Evolutionary conservation across 257 asterid species (phyloP), one percentile per base, ranked within the genome.

Genomic region (Jaltomata sinuosa): DNA sequence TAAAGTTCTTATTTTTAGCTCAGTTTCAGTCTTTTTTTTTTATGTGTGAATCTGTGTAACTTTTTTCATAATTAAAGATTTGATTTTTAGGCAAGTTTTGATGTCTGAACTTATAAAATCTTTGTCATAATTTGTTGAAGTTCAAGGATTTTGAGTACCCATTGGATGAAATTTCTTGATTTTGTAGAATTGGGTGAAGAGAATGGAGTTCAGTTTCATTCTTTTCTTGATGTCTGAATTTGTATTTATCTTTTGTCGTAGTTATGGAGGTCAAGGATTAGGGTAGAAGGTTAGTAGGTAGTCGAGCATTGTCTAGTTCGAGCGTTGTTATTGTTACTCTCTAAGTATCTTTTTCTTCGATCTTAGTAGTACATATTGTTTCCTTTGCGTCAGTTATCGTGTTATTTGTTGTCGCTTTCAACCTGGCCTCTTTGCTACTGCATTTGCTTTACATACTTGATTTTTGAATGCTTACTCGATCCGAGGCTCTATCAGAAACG

Each of bases 141-240:
- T 19, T 40, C n/a, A 52, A 22, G 55, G 71, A 65, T 18, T 57
- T 84, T 68, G 87, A 82, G 53, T 38, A 71, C 11, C 32, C 50
- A 71, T n/a, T 71, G 32, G 90, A 86, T 19, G 88, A 79, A 82
- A 54, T 34, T 86, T 29, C 14, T 12, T 29, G 18, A 69, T 55
- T 38, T n/a, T 36, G 15, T 38, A 15, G 65, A 18, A 16, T 69
- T 67, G 31, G 25, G 9, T 65, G 29, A 62, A 71, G 36, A 74
- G 22, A 81, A 91, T 91, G 92, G 89, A 86, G 65, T 19, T 79
- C 80, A 74, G 34, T 86, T 68, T 84, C 47, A 68, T 3, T 36
- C 31, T 68, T 21, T 68, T 8, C 27, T 68, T 36, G 71, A 6
- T 53, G 54, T 29, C 74, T 65, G 25, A 65, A 15, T 31, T 65